These are phyloP conservation scores for Phytophthora boehmeriae DNA, from an alignment of 352 stramenopile genomes.

Conservation along the genomic window DNA sequence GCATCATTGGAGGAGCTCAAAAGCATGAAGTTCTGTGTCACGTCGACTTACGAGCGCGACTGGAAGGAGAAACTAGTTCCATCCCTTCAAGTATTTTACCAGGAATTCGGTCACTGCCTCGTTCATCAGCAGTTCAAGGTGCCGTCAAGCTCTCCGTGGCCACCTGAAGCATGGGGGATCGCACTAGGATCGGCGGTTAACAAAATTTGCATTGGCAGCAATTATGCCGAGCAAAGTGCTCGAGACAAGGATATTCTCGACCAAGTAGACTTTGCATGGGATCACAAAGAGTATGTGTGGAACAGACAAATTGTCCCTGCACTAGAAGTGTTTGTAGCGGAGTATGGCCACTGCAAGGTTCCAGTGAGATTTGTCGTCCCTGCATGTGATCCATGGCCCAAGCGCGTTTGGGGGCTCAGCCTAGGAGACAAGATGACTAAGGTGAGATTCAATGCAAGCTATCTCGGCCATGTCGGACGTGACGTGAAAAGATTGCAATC, in stretches of 20 bases:
- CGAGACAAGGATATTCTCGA: slow-evolving; percentile 44
- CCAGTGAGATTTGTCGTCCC: background rate
- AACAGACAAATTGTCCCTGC: slow-evolving; percentile 36
- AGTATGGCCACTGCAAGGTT: slow-evolving; percentile 33
- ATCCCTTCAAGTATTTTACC: background rate
- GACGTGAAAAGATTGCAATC: background rate
- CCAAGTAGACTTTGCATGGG: slow-evolving; percentile 47
- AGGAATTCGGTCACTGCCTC: background rate
- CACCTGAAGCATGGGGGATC: background rate
- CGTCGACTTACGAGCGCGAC: slow-evolving; percentile 39
- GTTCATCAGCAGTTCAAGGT: background rate
- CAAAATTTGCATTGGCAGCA: slow-evolving; percentile 33
- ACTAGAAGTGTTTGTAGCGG: slow-evolving; percentile 36
- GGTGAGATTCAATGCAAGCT: background rate
- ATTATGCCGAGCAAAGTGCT: slow-evolving; percentile 36
- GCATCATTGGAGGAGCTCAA: slow-evolving; percentile 30
- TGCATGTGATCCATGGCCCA: background rate
- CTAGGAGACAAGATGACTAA: background rate
- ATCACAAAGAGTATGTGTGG: slow-evolving; percentile 35
- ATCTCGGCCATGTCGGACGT: background rate
- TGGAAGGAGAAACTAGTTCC: background rate
- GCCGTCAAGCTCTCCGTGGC: background rate
- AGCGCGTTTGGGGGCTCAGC: background rate
- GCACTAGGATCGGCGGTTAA: slow-evolving; percentile 22
- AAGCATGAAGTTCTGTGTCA: slow-evolving; percentile 41